Conservation (phyloP, 2,329 filamentous ascomycete species). For the Raffaelea albimanens region DNA sequence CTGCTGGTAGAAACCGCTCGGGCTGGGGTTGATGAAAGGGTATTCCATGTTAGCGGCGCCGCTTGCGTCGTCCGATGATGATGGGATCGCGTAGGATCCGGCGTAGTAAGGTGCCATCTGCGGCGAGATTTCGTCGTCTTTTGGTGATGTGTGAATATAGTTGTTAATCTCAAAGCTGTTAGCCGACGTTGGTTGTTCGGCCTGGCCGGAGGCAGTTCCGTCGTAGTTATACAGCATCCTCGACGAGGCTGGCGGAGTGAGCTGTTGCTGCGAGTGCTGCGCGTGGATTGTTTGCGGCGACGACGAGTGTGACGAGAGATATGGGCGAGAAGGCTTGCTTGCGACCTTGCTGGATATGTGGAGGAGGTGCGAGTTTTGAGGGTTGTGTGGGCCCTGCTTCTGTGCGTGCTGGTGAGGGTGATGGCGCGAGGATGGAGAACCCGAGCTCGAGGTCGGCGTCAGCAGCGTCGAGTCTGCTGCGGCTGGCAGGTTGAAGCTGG, state of each 20-base stretch:
- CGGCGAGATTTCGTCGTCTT: constrained; percentile 22
- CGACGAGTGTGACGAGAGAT: background rate
- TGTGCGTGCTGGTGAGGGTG: constrained; percentile 5
- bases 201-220: constrained; percentile 29
- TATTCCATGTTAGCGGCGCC: constrained; percentile 2
- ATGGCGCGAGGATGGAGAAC: constrained; percentile 38
- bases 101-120: constrained; percentile 23
- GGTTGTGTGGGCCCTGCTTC: too few relatives aligned
- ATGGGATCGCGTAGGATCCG: constrained; percentile 26
- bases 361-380: background rate
- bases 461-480: constrained; percentile 32
- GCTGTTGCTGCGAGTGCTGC: constrained; percentile 21
- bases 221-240: constrained; percentile 37
- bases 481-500: constrained; percentile 27
- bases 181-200: constrained; percentile 31
- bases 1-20: constrained; percentile 15
- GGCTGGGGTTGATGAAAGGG: background rate
- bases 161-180: constrained; percentile 24
- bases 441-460: constrained; percentile 40
- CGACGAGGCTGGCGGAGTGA: constrained; percentile 37
- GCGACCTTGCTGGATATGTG: constrained; percentile 24
- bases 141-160: constrained; percentile 23
- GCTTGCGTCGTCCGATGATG: constrained; percentile 10
- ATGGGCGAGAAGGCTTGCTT: constrained; percentile 9
- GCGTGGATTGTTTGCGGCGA: background rate